These are phyloP conservation scores for Forsythia suspensa DNA, from an alignment of 257 asterid genomes.

Conservation along the genomic window DNA sequence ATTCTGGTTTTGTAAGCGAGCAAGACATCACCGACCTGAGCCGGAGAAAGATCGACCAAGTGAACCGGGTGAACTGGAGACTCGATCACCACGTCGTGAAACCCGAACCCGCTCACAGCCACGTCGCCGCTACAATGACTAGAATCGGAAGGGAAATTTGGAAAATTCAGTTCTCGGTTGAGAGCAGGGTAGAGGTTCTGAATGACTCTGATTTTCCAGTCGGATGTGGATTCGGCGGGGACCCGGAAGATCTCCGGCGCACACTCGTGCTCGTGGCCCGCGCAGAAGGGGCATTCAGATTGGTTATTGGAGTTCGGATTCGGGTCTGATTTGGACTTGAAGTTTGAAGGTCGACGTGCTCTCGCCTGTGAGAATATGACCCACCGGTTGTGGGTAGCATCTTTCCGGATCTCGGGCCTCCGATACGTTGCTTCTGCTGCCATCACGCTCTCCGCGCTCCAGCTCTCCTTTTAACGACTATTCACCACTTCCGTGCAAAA, in stretches of 20 bases:
- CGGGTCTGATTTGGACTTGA: constrained; percentile 62
- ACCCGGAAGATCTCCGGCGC: constrained; percentile 92
- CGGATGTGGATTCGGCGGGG: constrained; percentile 56
- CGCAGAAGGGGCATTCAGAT: constrained; percentile 76
- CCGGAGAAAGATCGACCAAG: constrained; percentile 59
- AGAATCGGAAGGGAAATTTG: neutral
- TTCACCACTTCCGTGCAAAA: neutral
- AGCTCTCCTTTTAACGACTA: neutral
- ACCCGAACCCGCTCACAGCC: constrained; percentile 69
- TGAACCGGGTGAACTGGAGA: constrained; percentile 76
- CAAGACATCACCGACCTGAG: constrained; percentile 60
- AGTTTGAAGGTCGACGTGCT: constrained; percentile 90
- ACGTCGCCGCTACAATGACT: constrained; percentile 31
- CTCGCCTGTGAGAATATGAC: constrained; percentile 91
- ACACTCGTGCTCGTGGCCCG: constrained; percentile 87
- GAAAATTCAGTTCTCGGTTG: constrained; percentile 49
- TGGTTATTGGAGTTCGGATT: constrained; percentile 30
- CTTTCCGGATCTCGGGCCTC: constrained; percentile 83
- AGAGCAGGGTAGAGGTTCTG: constrained; percentile 91
- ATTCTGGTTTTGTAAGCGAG: constrained; percentile 76
- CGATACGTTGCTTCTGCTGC: constrained; percentile 30
- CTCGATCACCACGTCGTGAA: constrained; percentile 95
- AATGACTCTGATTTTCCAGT: constrained; percentile 82
- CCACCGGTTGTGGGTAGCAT: constrained; percentile 72
- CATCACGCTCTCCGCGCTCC: neutral